Base-by-base conservation (phyloP, 1,139 yeast species). In the Lodderomyces beijingensis region DNA sequence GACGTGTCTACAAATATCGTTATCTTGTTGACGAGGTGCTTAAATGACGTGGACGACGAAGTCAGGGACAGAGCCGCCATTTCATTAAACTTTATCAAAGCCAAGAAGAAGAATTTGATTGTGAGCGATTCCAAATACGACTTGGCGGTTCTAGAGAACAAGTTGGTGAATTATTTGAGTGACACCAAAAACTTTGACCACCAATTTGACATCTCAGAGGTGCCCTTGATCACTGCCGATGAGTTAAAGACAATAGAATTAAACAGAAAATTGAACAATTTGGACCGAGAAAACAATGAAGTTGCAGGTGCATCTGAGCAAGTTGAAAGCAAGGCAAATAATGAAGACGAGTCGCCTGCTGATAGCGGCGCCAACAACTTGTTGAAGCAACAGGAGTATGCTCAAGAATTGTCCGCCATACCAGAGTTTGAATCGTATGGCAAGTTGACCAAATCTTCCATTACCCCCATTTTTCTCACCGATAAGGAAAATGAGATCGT, bases 61-160 rank as follows among this genome's bases (percentile, higher is more conserved):
- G 98, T 93, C 25, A 86, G 99, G 66, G 99, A 91, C 57, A 80
- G 99, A 55, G 96, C 98, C 6, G 87, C 95, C 2, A 69, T 91
- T 44, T 80, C 95, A 3, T 68, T 89, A 52, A 74, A 77, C 44
- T 75, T 89, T 42, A 74, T 87, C 39, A 70, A 67, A 26, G 57
- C 65, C 36, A 63, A 70, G 25, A 63, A 69, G 33, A 74, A 73
- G 35, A 60, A 69, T 27, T 75, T 82, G 44, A 70, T 87, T 44
- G 75, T 81, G 38, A 84, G 89, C 32, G 74, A 77, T 35, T 69
- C 79, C 37, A 75, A 74, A 43, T 88, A 77, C 56, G 88, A 89
- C 44, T 69, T 91, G 48, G 73, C 79, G 6, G 73, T 79, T 25
- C 75, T 91, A 53, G 98, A 91, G 57, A 74, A 70, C 47, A 82